Conservation (phyloP, 495 filamentous ascomycete genomes). For the Aspergillus egyptiacus region DNA sequence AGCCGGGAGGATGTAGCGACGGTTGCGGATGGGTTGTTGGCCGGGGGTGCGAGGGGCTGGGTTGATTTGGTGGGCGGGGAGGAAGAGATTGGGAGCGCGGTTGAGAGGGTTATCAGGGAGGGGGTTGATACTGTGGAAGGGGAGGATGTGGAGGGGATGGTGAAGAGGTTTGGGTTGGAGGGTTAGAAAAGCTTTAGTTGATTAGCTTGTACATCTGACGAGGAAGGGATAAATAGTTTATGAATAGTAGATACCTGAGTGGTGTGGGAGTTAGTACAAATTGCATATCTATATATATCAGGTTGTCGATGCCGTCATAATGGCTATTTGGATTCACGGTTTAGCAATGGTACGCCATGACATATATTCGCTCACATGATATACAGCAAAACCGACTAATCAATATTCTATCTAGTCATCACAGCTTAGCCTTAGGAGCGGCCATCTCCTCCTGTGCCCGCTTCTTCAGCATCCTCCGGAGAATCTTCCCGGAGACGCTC, state of each 20-base stretch:
- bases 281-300: neutral
- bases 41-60: constrained; percentile 56
- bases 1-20: constrained; percentile 65
- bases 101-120: constrained; percentile 56
- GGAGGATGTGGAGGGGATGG: constrained; percentile 53
- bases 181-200: neutral
- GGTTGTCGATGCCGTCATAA: no score
- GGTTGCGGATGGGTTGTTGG: constrained; percentile 59
- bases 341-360: no score
- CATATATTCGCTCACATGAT: neutral
- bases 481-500: constrained; percentile 80
- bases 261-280: neutral
- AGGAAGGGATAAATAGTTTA: no score
- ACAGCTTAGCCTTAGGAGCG: constrained; percentile 40
- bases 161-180: constrained; percentile 34
- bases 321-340: no score
- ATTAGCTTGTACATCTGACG: no score
- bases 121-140: constrained; percentile 61
- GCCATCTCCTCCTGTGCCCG: constrained; percentile 43
- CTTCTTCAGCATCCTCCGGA: constrained; percentile 63
- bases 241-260: no score
- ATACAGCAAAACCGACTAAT: neutral
- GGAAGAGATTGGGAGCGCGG: constrained; percentile 53
- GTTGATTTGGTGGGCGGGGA: constrained; percentile 57
- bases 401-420: neutral